Base-by-base conservation (phyloP, 139 green algal genomes). In the Volvox africanus region DNA sequence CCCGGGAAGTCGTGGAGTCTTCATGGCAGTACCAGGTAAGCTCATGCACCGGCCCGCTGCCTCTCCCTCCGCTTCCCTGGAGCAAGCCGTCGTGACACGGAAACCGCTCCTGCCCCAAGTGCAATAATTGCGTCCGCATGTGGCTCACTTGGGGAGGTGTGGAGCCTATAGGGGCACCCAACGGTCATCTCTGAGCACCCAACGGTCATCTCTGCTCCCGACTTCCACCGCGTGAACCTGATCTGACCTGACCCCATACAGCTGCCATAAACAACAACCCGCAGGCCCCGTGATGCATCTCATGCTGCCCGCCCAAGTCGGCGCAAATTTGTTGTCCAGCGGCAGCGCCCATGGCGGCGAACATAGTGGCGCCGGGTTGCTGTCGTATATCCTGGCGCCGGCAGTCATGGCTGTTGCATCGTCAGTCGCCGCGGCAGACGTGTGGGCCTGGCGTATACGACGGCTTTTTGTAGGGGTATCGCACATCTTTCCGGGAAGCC, bases 221-320 rank as follows among this genome's bases (percentile, higher is more conserved):
- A n/a, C n/a, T n/a, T n/a, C n/a, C n/a, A n/a, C n/a, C 44, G 9
- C 44, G 44, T 55, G 5, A 55, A 55, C 67, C 22, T 28, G 22
- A 75, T 14, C 67, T 12, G 6, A 6, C 22, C 24, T 75, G 67
- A 28, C 67, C 14, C 67, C 2, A 26, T 75, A 28, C n/a, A n/a
- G 11, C 11, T 12, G 20, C 20, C 78, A n/a, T 84, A 3, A 2
- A 5, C 44, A 55, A 55, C 44, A 5, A 55, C 44, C 44, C 20
- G 19, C 86, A 90, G 86, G 71, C 18, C 86, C 86, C 50, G 1
- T 44, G 37, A 83, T 76, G 86, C 86, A 90, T 44, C 73, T 90
- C 50, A 24, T 76, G 73, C 30, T 90, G 3, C 71, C 86, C 32
- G 18, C 73, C 28, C 71, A 73, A n/a, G 73, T 28, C 19, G n/a